Evolutionary conservation across 2,329 filamentous ascomycete species (phyloP), one percentile per base, ranked within the genome.

Genomic region (Dactylellina leptospora): DNA sequence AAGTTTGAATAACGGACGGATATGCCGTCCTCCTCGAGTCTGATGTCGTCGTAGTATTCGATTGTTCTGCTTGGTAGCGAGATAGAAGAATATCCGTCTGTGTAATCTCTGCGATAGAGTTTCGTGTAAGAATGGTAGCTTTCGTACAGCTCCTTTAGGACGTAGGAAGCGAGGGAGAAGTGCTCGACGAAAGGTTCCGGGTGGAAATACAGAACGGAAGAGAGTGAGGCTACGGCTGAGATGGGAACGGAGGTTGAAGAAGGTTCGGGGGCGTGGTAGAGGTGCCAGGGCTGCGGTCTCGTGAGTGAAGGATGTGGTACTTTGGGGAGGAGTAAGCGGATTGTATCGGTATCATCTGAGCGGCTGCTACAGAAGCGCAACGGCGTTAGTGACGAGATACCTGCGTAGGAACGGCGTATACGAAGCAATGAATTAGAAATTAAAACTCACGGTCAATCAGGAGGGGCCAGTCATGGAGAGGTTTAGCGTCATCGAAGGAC

Each of bases 151-250:
- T 54, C 36, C 40, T 64, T 60, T 61, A 33, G 69, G 69, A 20
- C 60, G 60, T 42, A 73, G 54, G 69, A 64, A 66, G 40, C 69
- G 69, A 64, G 69, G 69, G 23, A 73, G 53, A 36, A 63, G 10
- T 18, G 54, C 51, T 55, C 69, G 60, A 27, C 60, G 47, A 36
- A 63, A 28, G 28, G 54, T 60, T 50, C 53, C 60, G 8, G 69
- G 60, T 25, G 60, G 69, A 33, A 73, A 54, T 40, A 73, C 33
- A 16, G 61, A 60, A 20, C 69, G 56, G 28, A 60, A 40, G 38
- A 73, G 50, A 38, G 30, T 47, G 10, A 66, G 25, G 38, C 60
- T 47, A 54, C 25, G 56, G 36, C 44, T 36, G 13, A 66, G 20
- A 42, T 64, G 60, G 27, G 56, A 55, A 20, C 64, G 64, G 44